phyloP scores from a whole-genome alignment of 1,139 yeast species.

The Torulaspora pretoriensis region DNA sequence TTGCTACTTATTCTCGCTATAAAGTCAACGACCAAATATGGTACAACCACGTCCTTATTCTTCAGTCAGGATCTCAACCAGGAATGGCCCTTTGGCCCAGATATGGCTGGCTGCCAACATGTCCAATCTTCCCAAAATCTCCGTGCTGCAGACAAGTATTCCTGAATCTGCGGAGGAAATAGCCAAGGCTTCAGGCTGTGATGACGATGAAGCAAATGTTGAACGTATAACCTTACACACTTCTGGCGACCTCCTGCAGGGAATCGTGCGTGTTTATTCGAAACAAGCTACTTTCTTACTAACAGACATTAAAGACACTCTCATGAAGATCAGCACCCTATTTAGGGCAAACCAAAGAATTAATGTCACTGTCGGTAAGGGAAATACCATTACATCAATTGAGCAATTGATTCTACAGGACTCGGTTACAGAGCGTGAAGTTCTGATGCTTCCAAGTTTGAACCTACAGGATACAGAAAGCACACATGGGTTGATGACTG shows the following conservation, averaged over 20 bases:
- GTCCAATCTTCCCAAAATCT: constrained; percentile 71
- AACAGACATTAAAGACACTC: constrained; percentile 80
- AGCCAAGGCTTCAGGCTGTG: constrained; percentile 37
- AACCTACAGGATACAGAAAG: constrained; percentile 31
- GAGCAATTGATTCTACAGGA: constrained; percentile 62
- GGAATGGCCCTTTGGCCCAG: constrained; percentile 80
- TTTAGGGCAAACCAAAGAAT: constrained; percentile 47
- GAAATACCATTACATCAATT: constrained; percentile 51
- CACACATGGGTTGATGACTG: constrained; percentile 19
- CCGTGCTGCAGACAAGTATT: constrained; percentile 69
- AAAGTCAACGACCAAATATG: neutral
- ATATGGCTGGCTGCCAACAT: constrained; percentile 93
- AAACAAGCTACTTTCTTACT: constrained; percentile 78
- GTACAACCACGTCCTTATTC: constrained; percentile 7
- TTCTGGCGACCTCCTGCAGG: constrained; percentile 83
- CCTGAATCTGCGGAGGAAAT: constrained; percentile 60
- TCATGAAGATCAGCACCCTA: constrained; percentile 68
- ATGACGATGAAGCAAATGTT: constrained; percentile 15
- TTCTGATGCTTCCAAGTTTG: constrained; percentile 61
- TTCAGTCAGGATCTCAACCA: constrained; percentile 37
- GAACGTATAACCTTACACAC: constrained; percentile 72
- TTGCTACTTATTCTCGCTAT: neutral
- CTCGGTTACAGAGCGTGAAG: constrained; percentile 74
- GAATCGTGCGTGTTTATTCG: constrained; percentile 84
- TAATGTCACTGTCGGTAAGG: constrained; percentile 41